phyloP scores from a whole-genome alignment of 192 early-diverging fungal species.

The Globomyces pollinis-pini region DNA sequence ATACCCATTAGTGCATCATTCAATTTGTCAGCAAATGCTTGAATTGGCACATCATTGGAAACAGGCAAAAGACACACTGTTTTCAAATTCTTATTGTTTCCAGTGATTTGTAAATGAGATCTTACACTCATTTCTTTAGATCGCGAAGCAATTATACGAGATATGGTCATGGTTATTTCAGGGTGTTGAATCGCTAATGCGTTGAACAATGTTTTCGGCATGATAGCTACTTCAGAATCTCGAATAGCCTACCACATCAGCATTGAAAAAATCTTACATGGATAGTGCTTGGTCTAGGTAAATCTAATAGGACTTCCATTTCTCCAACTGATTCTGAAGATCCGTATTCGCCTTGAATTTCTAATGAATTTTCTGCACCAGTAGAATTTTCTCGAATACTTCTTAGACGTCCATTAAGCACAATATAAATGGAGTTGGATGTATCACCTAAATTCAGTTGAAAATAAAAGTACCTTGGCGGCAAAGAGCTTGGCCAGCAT shows the following conservation, averaged over 20 bases:
- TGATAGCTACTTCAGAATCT: slow-evolving; percentile 89
- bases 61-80: slow-evolving; percentile 93
- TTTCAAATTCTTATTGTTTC: slow-evolving; percentile 79
- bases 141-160: slow-evolving; percentile 78
- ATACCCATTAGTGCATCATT: slow-evolving; percentile 61
- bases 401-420: slow-evolving; percentile 87
- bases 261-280: slow-evolving; percentile 36
- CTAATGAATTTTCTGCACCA: slow-evolving; percentile 26
- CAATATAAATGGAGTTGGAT: slow-evolving; percentile 86
- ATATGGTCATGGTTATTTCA: slow-evolving; percentile 84
- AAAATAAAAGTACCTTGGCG: no score
- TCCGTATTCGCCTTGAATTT: slow-evolving; percentile 86
- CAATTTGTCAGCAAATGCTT: slow-evolving; percentile 80
- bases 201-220: slow-evolving; percentile 92
- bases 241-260: slow-evolving; percentile 68
- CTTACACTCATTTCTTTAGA: slow-evolving; percentile 12
- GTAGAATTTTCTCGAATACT: slow-evolving; percentile 48
- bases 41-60: slow-evolving; percentile 67
- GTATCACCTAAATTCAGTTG: no score
- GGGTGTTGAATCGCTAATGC: slow-evolving; percentile 83
- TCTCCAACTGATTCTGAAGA: slow-evolving; percentile 96
- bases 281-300: slow-evolving; percentile 70
- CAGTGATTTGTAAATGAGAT: slow-evolving; percentile 5
- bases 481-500: slow-evolving; percentile 87
- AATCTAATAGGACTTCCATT: slow-evolving; percentile 76